phyloP scores from a whole-genome alignment of 768 basidiomycete species.

The Termitomyces sp. region DNA sequence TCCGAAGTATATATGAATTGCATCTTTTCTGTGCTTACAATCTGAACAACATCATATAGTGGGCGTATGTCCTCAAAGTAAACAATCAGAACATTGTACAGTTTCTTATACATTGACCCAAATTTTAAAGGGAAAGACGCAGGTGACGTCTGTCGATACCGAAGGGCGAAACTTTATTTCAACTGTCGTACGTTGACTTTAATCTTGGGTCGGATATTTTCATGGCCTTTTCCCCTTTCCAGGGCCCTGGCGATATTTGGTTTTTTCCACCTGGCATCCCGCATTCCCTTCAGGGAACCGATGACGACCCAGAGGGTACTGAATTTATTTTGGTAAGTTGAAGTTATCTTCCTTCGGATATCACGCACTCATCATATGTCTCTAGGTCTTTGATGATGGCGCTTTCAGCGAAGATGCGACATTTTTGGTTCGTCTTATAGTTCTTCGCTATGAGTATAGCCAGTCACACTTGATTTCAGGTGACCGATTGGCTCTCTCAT shows the following conservation, averaged over 20 bases:
- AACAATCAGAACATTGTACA: neutral
- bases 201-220: neutral
- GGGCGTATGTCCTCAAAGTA: conserved; percentile 47
- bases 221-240: neutral
- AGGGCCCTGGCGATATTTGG: conserved; percentile 48
- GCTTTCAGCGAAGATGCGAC: conserved; percentile 47
- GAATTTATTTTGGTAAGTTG: conserved; percentile 44
- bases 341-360: neutral
- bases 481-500: conserved; percentile 52
- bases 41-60: conserved; percentile 22
- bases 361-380: neutral
- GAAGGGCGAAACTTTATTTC: conserved; percentile 44
- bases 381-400: conserved; percentile 45
- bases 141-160: conserved; percentile 41
- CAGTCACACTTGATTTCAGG: conserved; percentile 16
- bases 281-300: conserved; percentile 48
- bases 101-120: neutral
- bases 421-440: conserved; percentile 31
- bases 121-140: conserved; percentile 33
- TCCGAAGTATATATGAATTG: conserved; percentile 28
- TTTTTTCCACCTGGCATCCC: conserved; percentile 53
- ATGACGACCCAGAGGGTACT: conserved; percentile 36
- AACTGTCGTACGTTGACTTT: conserved; percentile 34
- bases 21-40: neutral
- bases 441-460: neutral